Conservation (phyloP, 768 basidiomycete species). For the Austroboletus eburneus region DNA sequence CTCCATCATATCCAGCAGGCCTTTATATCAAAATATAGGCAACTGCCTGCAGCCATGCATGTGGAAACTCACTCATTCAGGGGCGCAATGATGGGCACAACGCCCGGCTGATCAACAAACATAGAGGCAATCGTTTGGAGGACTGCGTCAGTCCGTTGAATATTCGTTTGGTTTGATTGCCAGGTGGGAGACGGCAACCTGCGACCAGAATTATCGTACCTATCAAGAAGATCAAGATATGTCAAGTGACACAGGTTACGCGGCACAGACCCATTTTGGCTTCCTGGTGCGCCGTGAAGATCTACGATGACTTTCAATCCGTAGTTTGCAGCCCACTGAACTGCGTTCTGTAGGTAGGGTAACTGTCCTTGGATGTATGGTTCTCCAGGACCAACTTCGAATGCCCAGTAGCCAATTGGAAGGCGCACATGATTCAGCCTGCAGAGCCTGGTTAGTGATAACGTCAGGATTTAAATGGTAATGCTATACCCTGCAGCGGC, state of each 20-base stretch:
- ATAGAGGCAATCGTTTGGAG: conserved; percentile 59
- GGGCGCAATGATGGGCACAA: conserved; percentile 67
- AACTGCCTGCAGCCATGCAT: not conserved
- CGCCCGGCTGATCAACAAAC: conserved; percentile 49
- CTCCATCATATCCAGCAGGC: conserved; percentile 67
- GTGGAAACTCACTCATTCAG: conserved; percentile 62
- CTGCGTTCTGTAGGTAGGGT: conserved; percentile 61
- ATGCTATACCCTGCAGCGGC: conserved; percentile 62
- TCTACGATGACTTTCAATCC: conserved; percentile 82
- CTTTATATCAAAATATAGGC: conserved; percentile 33
- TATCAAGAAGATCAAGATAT: conserved; percentile 24
- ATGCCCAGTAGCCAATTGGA: conserved; percentile 90
- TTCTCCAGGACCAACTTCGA: conserved; percentile 72
- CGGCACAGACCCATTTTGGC: conserved; percentile 66
- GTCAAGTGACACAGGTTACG: not conserved
- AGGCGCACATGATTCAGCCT: conserved; percentile 81
- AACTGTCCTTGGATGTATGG: conserved; percentile 78
- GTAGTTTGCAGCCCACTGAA: conserved; percentile 63
- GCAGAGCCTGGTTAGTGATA: conserved; percentile 8
- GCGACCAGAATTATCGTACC: conserved; percentile 82
- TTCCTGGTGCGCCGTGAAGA: conserved; percentile 76
- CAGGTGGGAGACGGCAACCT: conserved; percentile 56
- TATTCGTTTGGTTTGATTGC: conserved; percentile 63
- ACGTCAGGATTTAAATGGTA: not conserved
- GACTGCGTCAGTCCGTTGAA: conserved; percentile 62